These are phyloP conservation scores for Angomonas ambiguus DNA, from an alignment of 208 protist species.

Conservation along the genomic window DNA sequence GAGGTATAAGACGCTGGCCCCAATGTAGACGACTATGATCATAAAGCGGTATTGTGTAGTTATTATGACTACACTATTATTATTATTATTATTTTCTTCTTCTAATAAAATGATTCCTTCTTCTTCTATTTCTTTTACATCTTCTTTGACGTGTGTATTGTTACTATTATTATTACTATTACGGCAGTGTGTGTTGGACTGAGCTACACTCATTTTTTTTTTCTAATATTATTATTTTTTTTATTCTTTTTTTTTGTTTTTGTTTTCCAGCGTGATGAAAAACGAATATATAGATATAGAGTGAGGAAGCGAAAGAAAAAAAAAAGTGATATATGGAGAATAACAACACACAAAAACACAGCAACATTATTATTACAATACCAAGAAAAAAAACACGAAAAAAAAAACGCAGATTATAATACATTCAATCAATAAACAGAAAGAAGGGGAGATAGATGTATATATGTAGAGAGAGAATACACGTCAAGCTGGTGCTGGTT, in stretches of 20 bases:
- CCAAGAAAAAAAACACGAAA: not conserved
- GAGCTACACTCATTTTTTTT: conserved; percentile 5
- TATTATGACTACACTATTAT: not conserved
- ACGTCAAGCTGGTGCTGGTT: not conserved
- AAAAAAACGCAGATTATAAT: not conserved
- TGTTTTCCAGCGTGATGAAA: too few species aligned
- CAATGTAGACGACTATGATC: not conserved
- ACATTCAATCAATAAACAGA: too few species aligned
- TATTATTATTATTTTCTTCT: not conserved
- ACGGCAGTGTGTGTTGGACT: not conserved
- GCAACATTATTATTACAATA: not conserved
- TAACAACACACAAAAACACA: not conserved
- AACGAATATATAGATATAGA: not conserved
- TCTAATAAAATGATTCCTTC: not conserved
- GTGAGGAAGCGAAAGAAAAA: conserved; percentile 1
- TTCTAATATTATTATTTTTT: not conserved
- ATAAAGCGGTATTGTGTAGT: not conserved
- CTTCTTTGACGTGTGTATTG: not conserved
- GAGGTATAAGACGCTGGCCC: not conserved
- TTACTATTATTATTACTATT: not conserved
- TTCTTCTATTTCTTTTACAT: not conserved
- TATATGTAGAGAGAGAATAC: too few species aligned
- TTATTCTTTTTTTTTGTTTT: not conserved
- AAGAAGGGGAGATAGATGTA: too few species aligned
- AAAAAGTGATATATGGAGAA: not conserved